Evolutionary conservation across 2,329 filamentous ascomycete species (phyloP).

Genomic region (Verticillium dahliae): DNA sequence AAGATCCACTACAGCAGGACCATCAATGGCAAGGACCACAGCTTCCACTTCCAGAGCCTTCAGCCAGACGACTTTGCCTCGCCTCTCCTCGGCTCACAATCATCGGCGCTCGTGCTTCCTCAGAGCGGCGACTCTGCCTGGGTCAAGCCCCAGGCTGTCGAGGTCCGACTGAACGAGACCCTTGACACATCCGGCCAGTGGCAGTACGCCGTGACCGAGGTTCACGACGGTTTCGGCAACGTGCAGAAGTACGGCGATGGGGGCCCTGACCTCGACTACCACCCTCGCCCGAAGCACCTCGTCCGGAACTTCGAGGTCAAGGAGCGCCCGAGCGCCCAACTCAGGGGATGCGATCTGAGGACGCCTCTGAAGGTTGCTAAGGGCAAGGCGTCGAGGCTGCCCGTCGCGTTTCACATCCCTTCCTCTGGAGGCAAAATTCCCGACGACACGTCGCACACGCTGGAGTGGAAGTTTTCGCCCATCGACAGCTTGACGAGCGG

Average conservation of each 20-base stretch:
- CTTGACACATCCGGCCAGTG: conserved; percentile 73
- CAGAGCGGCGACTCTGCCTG: conserved; percentile 67
- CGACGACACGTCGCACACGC: conserved; percentile 59
- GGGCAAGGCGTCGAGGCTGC: conserved; percentile 60
- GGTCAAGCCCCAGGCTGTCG: conserved; percentile 69
- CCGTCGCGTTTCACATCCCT: conserved; percentile 61
- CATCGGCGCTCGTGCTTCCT: conserved; percentile 49
- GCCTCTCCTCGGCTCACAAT: conserved; percentile 59
- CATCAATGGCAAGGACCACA: conserved; percentile 76
- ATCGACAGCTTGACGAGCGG: conserved; percentile 61
- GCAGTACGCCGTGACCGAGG: conserved; percentile 87
- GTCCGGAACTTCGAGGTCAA: conserved; percentile 79
- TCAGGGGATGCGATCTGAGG: conserved; percentile 71
- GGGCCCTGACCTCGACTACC: conserved; percentile 62
- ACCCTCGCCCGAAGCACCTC: conserved; percentile 54
- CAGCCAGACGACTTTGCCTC: conserved; percentile 83
- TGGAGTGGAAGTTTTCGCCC: conserved; percentile 79
- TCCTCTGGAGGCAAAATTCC: conserved; percentile 38
- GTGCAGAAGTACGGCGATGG: conserved; percentile 64
- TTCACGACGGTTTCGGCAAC: conserved; percentile 87
- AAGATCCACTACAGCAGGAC: conserved; percentile 88
- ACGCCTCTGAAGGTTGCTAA: conserved; percentile 79
- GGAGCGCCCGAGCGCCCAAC: conserved; percentile 69
- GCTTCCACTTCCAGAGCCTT: conserved; percentile 86
- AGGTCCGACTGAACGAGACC: conserved; percentile 84